A percentile compares a stretch with the other conserved stretches of the same genome.
These are phyloP conservation scores for Zygosaccharomyces bailii DNA, from an alignment of 805 yeast genomes.

Conservation along the genomic window DNA sequence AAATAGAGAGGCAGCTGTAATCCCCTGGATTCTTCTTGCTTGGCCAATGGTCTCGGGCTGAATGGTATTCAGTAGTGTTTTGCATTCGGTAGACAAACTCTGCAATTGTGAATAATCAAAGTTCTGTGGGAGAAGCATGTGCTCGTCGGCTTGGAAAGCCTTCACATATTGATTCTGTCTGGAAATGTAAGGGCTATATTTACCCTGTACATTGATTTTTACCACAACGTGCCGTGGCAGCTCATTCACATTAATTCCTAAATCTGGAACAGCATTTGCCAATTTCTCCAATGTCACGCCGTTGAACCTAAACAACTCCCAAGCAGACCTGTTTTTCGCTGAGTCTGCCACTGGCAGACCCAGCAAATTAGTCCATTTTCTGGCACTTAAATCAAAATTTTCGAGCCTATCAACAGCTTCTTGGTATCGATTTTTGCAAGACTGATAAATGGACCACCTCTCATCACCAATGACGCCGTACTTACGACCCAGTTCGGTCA, in stretches of 20 bases:
- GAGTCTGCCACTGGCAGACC: conserved; percentile 51
- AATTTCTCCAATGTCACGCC: conserved; percentile 37
- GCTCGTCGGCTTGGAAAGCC: conserved; percentile 84
- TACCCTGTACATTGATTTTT: conserved; percentile 73
- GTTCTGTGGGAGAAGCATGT: conserved; percentile 61
- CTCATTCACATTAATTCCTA: conserved; percentile 30
- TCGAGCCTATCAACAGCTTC: conserved; percentile 46
- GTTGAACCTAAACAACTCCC: conserved; percentile 63
- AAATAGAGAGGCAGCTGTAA: conserved; percentile 88
- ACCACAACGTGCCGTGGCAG: conserved; percentile 47
- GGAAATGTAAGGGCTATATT: conserved; percentile 73
- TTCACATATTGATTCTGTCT: conserved; percentile 67
- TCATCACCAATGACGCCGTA: conserved; percentile 63
- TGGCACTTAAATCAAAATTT: conserved; percentile 47
- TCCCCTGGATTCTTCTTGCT: conserved; percentile 90
- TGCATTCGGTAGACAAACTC: conserved; percentile 74
- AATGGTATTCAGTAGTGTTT: conserved; percentile 61
- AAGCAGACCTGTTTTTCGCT: conserved; percentile 56
- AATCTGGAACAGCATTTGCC: conserved; percentile 36
- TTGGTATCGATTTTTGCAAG: conserved; percentile 46
- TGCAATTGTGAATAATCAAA: conserved; percentile 58
- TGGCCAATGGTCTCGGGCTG: conserved; percentile 92
- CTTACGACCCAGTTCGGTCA: conserved; percentile 64
- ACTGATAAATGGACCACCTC: conserved; percentile 49
- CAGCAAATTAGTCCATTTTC: conserved; percentile 58